Percentiles rank a stretch among this genome's conserved stretches.
These are phyloP conservation scores for Schizonepeta tenuifolia DNA, from an alignment of 257 asterid genomes.

Conservation along the genomic window DNA sequence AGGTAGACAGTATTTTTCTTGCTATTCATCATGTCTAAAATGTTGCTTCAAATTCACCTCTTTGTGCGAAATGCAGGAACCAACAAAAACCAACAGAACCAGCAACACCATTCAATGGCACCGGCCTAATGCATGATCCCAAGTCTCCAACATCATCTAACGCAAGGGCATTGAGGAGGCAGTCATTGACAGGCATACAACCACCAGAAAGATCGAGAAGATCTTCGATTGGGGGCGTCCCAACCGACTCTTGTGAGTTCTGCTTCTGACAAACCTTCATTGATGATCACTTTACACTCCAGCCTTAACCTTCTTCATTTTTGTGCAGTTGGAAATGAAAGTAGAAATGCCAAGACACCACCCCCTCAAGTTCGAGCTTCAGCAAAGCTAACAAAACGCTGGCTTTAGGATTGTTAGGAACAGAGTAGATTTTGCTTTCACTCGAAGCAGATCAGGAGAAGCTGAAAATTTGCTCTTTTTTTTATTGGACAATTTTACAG, in stretches of 20 bases:
- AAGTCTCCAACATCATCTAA: slow-evolving; percentile 58
- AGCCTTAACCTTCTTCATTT: background rate
- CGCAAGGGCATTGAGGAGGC: slow-evolving; percentile 69
- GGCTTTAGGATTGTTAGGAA: slow-evolving; percentile 54
- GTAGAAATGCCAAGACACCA: slow-evolving; percentile 63
- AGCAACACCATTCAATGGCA: slow-evolving; percentile 39
- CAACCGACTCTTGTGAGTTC: slow-evolving; percentile 53
- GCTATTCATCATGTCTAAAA: background rate
- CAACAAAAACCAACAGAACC: slow-evolving; percentile 56
- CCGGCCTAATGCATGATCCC: slow-evolving; percentile 37
- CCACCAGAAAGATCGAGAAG: slow-evolving; percentile 61
- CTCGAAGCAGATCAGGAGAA: slow-evolving; percentile 54
- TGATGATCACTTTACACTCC: background rate
- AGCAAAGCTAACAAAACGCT: slow-evolving; percentile 55
- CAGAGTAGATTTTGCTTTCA: slow-evolving; percentile 42
- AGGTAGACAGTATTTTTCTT: slow-evolving; percentile 46
- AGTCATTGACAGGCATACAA: slow-evolving; percentile 65
- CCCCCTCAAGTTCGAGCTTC: slow-evolving; percentile 64
- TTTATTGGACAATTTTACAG: slow-evolving; percentile 15
- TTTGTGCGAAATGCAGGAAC: slow-evolving; percentile 50
- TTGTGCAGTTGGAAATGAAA: slow-evolving; percentile 51
- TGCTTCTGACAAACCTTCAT: background rate
- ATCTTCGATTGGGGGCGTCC: slow-evolving; percentile 71
- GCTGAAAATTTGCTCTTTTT: slow-evolving; percentile 14
- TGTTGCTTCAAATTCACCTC: slow-evolving; percentile 7